Evolutionary conservation across 345 rosid species (phyloP), one percentile per base, ranked within the genome.

Genomic region (Atalantia buxifolia): DNA sequence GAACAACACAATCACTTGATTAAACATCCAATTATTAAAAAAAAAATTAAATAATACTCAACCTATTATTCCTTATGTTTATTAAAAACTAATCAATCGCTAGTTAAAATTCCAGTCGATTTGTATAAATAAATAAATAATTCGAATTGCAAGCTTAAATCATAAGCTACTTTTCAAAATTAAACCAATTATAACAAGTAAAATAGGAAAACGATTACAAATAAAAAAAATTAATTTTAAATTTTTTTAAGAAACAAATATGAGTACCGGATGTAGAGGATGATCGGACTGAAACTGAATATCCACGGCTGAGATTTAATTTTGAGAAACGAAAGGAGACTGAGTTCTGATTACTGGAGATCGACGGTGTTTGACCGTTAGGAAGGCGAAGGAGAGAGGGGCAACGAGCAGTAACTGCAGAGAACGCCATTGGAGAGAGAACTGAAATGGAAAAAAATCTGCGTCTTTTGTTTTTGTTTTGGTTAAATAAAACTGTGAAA

Each of bases 201-300:
- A 53, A 16, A 53, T 1, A 1, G 57, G 22, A 53, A 53, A 53
- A 53, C 22, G 16, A 45, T 13, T 45, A 45, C 18, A 13, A 45
- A 45, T 13, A 45, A 12, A 1, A 1, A 45, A 45, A 53, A 53
- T 16, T 53, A 53, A 16, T 53, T 18, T 5, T 53, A 5, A 53
- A 53, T 53, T 18, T 4, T 53, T 6, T 5, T 1, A 18, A 53
- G 10, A 22, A 50, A 40, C 2, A 69, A 42, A 77, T 71, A 48
- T 6, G 48, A 67, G 69, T 78, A 92, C 96, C 94, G 71, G 93
- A 85, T 79, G 70, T 76, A 1, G 93, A 83, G n/a, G 83, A 33
- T 64, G 95, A 86, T 77, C 92, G 95, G 74, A 95, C 82, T 53
- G 68, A 79, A 77, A 90, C 76, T 16, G 81, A 84, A 16, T 59